Conservation (phyloP, 306 rosid species). For the Erythrophleum fordii region DNA sequence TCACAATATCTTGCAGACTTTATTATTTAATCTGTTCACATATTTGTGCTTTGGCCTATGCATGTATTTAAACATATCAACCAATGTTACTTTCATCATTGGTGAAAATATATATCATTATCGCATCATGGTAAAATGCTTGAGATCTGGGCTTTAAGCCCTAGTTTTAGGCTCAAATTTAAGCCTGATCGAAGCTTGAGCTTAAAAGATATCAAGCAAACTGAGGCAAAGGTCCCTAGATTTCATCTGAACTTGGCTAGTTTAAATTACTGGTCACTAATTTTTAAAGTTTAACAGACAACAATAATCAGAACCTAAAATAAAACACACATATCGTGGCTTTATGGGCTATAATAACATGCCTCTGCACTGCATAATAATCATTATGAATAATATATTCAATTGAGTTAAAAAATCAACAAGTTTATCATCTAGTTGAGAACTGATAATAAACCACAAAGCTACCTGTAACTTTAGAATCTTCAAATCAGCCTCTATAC, state of each 20-base stretch:
- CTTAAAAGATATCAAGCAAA: constrained; percentile 11
- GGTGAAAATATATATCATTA: constrained; percentile 9
- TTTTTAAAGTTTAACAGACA: background rate
- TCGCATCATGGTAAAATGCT: background rate
- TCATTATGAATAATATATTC: background rate
- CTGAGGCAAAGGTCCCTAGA: background rate
- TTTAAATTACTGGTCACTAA: background rate
- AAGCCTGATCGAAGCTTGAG: background rate
- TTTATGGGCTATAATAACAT: background rate
- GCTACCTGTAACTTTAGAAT: constrained; percentile 86
- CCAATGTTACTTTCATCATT: background rate
- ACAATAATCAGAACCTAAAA: background rate
- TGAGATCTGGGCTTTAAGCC: background rate
- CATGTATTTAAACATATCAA: background rate
- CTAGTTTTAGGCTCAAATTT: background rate
- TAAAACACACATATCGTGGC: background rate
- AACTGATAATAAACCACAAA: constrained; percentile 25
- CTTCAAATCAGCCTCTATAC: constrained; percentile 91
- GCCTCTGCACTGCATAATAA: background rate
- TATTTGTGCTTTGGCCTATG: background rate
- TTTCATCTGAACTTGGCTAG: background rate
- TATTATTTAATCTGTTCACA: background rate
- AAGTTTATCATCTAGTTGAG: constrained; percentile 27
- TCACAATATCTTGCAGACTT: background rate
- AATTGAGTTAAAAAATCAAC: constrained; percentile 3